Evolutionary conservation across 2,329 filamentous ascomycete genomes (phyloP).

Genomic region (Botryotinia narcissicola): DNA sequence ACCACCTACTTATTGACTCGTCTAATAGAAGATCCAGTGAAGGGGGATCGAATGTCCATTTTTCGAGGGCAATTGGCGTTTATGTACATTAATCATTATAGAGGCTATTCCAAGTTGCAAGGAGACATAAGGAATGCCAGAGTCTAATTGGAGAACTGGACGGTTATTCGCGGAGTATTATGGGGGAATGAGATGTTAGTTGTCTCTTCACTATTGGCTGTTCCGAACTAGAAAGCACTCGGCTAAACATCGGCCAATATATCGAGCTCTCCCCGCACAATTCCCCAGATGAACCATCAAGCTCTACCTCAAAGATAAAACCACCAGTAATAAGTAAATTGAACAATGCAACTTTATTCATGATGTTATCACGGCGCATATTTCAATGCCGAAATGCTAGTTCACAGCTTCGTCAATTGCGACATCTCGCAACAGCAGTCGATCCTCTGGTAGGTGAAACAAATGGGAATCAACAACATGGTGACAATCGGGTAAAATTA

Average conservation of each 20-base stretch:
- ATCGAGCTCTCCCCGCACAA: slow-evolving; percentile 3
- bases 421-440: slow-evolving; percentile 29
- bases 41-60: not conserved
- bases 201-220: not conserved
- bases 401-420: slow-evolving; percentile 22
- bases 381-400: slow-evolving; percentile 8
- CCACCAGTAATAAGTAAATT: not conserved
- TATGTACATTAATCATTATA: not conserved
- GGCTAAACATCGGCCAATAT: not conserved
- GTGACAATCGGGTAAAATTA: slow-evolving; percentile 51
- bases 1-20: not conserved
- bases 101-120: not conserved
- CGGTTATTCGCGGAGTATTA: not conserved
- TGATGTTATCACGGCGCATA: slow-evolving; percentile 15
- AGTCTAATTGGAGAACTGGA: not conserved
- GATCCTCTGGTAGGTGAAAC: slow-evolving; percentile 21
- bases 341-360: slow-evolving; percentile 12
- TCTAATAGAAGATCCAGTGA: not conserved
- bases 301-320: not conserved
- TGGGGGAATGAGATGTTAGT: not conserved
- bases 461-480: slow-evolving; percentile 27
- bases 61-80: not conserved
- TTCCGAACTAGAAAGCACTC: not conserved
- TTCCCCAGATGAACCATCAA: slow-evolving; percentile 13
- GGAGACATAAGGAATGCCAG: not conserved